Conservation (phyloP, 352 stramenopile species). For the Pythium aristosporum region DNA sequence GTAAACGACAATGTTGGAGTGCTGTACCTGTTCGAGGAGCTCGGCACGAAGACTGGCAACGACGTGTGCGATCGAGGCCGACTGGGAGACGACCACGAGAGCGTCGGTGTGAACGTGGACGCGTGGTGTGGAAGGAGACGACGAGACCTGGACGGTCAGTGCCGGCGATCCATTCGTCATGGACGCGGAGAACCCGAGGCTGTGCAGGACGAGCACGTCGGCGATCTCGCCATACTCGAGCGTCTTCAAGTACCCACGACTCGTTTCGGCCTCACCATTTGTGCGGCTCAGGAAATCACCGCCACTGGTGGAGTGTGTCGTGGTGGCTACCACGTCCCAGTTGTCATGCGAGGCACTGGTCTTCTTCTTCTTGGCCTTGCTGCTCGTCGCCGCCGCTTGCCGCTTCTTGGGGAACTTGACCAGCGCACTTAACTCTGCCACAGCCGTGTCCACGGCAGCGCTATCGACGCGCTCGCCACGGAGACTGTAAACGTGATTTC, state of each 20-base stretch:
- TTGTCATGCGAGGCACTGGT: constrained; percentile 15
- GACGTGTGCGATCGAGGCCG: constrained; percentile 20
- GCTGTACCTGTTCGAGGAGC: constrained; percentile 24
- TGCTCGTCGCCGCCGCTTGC: constrained; percentile 28
- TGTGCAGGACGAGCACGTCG: constrained; percentile 45
- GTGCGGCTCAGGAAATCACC: background rate
- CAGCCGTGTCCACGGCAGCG: constrained; percentile 12
- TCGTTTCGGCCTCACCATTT: background rate
- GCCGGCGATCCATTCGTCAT: constrained; percentile 10
- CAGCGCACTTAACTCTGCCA: constrained; percentile 4
- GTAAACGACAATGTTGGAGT: no score
- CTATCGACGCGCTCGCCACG: constrained; percentile 19
- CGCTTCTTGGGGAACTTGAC: constrained; percentile 30
- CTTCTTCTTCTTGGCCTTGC: constrained; percentile 33
- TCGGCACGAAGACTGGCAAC: constrained; percentile 14
- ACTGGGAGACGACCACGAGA: constrained; percentile 36
- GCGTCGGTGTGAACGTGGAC: constrained; percentile 35
- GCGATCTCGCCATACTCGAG: constrained; percentile 63
- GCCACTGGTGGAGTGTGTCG: background rate
- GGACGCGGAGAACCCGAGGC: constrained; percentile 29
- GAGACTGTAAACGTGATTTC: constrained; percentile 32
- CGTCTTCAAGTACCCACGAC: constrained; percentile 42
- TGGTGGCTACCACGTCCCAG: constrained; percentile 11
- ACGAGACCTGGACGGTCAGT: background rate
- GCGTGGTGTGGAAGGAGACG: background rate